phyloP scores from a whole-genome alignment of 2,329 filamentous ascomycete genomes.

The Torrubiellomyces zombiae region DNA sequence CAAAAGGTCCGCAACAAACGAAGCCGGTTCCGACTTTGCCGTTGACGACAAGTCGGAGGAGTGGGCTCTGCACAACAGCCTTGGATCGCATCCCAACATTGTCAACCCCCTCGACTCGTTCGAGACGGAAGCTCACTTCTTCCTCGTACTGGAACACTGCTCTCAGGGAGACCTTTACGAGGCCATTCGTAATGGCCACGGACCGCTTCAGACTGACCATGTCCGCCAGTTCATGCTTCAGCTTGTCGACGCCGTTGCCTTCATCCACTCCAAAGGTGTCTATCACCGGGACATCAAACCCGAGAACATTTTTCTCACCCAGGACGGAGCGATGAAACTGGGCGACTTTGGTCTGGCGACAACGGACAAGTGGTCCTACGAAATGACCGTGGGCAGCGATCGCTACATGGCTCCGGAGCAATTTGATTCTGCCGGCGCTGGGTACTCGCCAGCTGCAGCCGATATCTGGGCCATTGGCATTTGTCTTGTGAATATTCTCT shows the following conservation, averaged over 20 bases:
- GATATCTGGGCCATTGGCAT: constrained; percentile 97
- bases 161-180: constrained; percentile 92
- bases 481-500: constrained; percentile 88
- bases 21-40: constrained; percentile 46
- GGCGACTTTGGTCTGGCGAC: constrained; percentile 93
- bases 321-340: constrained; percentile 81
- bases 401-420: constrained; percentile 99
- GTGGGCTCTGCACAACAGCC: constrained; percentile 59
- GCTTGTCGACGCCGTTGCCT: constrained; percentile 74
- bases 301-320: constrained; percentile 92
- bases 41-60: constrained; percentile 75
- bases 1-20: constrained; percentile 52
- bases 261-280: constrained; percentile 79
- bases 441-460: constrained; percentile 84
- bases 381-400: constrained; percentile 89
- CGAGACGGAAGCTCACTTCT: constrained; percentile 79
- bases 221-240: constrained; percentile 96
- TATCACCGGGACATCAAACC: constrained; percentile 98
- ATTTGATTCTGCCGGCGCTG: constrained; percentile 72
- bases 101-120: constrained; percentile 87
- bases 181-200: constrained; percentile 76
- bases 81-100: constrained; percentile 73
- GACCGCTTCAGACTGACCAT: constrained; percentile 86
- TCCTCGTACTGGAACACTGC: constrained; percentile 90
- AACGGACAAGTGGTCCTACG: constrained; percentile 74